Conservation (phyloP, 1,284 basidiomycete genomes). For the Cystobasidium pallidum region DNA sequence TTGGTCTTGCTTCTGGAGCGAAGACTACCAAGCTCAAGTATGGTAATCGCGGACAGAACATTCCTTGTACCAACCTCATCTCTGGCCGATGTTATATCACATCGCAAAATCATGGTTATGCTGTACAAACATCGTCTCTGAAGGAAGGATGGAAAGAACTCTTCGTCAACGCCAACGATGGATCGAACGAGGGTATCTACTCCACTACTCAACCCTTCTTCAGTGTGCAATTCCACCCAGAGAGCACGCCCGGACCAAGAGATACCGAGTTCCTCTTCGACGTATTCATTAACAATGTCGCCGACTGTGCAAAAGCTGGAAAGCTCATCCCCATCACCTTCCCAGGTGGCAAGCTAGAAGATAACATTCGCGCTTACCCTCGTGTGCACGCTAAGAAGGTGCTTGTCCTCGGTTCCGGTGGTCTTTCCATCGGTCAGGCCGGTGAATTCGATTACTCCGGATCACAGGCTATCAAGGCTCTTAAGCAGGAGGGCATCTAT, state of each 20-base stretch:
- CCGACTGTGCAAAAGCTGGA: constrained; percentile 72
- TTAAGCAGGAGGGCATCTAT: constrained; percentile 98
- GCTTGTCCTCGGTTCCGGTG: constrained; percentile 95
- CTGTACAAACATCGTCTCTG: constrained; percentile 82
- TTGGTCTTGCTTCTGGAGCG: constrained; percentile 92
- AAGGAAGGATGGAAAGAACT: constrained; percentile 88
- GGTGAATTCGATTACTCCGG: constrained; percentile 99
- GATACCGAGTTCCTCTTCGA: constrained; percentile 99
- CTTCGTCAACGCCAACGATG: constrained; percentile 96
- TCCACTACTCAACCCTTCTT: constrained; percentile 86
- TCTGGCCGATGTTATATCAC: constrained; percentile 98
- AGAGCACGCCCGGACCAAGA: constrained; percentile 95
- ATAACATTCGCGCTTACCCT: constrained; percentile 77
- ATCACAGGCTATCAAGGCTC: constrained; percentile 97
- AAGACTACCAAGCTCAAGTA: constrained; percentile 98
- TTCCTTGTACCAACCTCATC: constrained; percentile 92
- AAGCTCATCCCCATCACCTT: constrained; percentile 75
- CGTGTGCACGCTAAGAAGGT: constrained; percentile 84
- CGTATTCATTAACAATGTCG: constrained; percentile 88
- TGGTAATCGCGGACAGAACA: constrained; percentile 98
- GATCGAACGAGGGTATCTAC: constrained; percentile 97
- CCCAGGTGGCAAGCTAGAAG: constrained; percentile 82
- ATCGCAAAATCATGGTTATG: constrained; percentile 98
- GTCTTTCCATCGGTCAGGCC: constrained; percentile 95
- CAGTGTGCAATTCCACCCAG: constrained; percentile 99